phyloP scores from a whole-genome alignment of 2,329 filamentous ascomycete species.

The Cyphellophora europaea region DNA sequence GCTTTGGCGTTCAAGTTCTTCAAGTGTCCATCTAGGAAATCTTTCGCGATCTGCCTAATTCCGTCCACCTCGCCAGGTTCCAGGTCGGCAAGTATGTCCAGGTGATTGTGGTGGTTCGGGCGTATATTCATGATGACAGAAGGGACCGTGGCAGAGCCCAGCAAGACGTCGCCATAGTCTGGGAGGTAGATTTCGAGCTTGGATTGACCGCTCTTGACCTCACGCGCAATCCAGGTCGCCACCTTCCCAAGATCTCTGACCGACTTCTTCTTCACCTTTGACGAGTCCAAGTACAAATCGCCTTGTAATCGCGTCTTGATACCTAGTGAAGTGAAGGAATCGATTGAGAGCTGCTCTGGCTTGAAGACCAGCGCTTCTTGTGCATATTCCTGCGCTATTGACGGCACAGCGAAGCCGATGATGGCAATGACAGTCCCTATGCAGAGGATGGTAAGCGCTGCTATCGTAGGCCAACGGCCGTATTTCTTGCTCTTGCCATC shows the following conservation, averaged over 20 bases:
- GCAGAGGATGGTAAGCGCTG: constrained; percentile 61
- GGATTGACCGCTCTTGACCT: constrained; percentile 65
- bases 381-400: constrained; percentile 74
- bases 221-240: constrained; percentile 69
- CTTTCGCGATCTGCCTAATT: constrained; percentile 70
- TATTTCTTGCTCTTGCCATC: constrained; percentile 16
- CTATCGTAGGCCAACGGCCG: constrained; percentile 62
- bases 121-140: constrained; percentile 65
- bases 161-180: constrained; percentile 65
- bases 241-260: constrained; percentile 68
- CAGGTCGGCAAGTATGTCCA: constrained; percentile 73
- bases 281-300: constrained; percentile 70
- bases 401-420: constrained; percentile 71
- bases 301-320: constrained; percentile 73
- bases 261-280: constrained; percentile 59
- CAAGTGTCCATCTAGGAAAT: constrained; percentile 77
- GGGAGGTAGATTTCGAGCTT: constrained; percentile 70
- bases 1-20: constrained; percentile 62
- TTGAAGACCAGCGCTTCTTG: constrained; percentile 73
- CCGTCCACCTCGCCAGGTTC: constrained; percentile 66
- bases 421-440: constrained; percentile 57
- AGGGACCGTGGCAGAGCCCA: constrained; percentile 71
- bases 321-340: constrained; percentile 71
- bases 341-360: constrained; percentile 74
- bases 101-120: constrained; percentile 64